A percentile compares a stretch with the other conserved stretches of the same genome.
phyloP scores from a whole-genome alignment of 1,139 yeast genomes.

The Kodamaea suecica region DNA sequence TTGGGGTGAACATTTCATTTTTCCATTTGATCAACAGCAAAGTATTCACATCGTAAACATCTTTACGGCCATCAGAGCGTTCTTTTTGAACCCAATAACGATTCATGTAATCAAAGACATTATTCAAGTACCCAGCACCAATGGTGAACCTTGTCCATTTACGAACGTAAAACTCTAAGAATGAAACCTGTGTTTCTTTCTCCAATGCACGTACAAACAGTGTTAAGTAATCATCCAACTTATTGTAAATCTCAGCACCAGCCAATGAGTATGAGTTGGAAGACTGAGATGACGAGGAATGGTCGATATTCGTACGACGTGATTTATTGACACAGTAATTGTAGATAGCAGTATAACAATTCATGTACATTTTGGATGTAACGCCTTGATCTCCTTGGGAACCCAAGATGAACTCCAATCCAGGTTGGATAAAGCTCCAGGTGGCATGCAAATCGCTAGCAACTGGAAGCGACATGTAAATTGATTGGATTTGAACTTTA shows the following conservation, averaged over 20 bases:
- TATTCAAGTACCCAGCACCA: slow-evolving; percentile 90
- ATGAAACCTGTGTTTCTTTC: slow-evolving; percentile 57
- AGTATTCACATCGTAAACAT: slow-evolving; percentile 87
- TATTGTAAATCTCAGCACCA: slow-evolving; percentile 85
- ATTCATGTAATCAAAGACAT: slow-evolving; percentile 92
- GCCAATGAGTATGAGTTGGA: slow-evolving; percentile 52
- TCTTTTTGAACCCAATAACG: slow-evolving; percentile 98
- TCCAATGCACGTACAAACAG: slow-evolving; percentile 55
- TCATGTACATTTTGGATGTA: slow-evolving; percentile 71
- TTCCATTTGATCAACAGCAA: slow-evolving; percentile 88
- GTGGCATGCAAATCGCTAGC: slow-evolving; percentile 62
- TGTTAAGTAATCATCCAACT: slow-evolving; percentile 63
- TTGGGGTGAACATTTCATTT: slow-evolving; percentile 68
- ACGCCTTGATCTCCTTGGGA: slow-evolving; percentile 62
- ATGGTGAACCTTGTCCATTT: slow-evolving; percentile 87
- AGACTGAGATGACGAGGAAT: slow-evolving; percentile 18
- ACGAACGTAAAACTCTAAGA: slow-evolving; percentile 79
- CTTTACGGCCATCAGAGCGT: slow-evolving; percentile 90
- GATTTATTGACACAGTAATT: slow-evolving; percentile 89
- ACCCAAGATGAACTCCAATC: slow-evolving; percentile 66
- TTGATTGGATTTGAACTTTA: too few relatives aligned
- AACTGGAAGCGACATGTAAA: slow-evolving; percentile 22
- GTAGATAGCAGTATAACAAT: slow-evolving; percentile 79
- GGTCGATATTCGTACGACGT: slow-evolving; percentile 35
- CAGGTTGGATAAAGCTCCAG: slow-evolving; percentile 76